phyloP scores from a whole-genome alignment of 305 asterid species.

The Solanum hybrid region DNA sequence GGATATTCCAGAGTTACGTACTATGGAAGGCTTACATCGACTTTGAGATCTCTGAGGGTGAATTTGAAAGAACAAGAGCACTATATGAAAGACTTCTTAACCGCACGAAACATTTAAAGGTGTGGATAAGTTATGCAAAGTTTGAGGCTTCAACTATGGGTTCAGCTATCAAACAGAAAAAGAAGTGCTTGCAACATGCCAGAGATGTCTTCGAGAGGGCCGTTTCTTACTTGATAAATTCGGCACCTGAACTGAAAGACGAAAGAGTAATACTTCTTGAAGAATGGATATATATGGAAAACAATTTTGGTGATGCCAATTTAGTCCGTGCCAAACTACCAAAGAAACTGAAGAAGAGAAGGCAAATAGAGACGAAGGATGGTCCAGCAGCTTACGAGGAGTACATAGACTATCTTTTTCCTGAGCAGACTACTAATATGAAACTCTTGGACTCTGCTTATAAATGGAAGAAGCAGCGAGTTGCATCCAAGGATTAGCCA shows the following conservation, averaged over 20 bases:
- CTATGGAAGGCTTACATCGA: conserved; percentile 72
- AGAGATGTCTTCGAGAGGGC: conserved; percentile 79
- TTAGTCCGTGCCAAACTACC: too few relatives aligned
- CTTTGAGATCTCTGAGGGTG: conserved; percentile 13
- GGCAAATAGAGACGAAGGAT: too few relatives aligned
- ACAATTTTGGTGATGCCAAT: conserved; percentile 41
- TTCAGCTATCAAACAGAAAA: conserved; percentile 29
- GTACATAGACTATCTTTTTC: too few relatives aligned
- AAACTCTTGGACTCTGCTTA: too few relatives aligned
- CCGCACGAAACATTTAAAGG: conserved; percentile 29
- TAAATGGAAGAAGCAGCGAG: too few relatives aligned
- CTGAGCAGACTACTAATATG: too few relatives aligned
- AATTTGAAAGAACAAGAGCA: too few relatives aligned
- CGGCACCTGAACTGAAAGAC: conserved; percentile 82
- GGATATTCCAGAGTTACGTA: conserved; percentile 91
- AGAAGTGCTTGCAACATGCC: conserved; percentile 8
- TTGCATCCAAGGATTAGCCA: background rate
- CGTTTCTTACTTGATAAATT: conserved; percentile 50
- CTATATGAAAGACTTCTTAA: background rate
- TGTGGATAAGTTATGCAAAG: conserved; percentile 50
- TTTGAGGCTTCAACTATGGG: conserved; percentile 64
- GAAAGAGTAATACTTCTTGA: conserved; percentile 29
- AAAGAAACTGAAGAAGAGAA: too few relatives aligned
- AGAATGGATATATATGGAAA: conserved; percentile 59
- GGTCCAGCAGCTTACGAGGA: too few relatives aligned